Conservation (phyloP, 1,139 yeast species). For the Candida freyschussii region DNA sequence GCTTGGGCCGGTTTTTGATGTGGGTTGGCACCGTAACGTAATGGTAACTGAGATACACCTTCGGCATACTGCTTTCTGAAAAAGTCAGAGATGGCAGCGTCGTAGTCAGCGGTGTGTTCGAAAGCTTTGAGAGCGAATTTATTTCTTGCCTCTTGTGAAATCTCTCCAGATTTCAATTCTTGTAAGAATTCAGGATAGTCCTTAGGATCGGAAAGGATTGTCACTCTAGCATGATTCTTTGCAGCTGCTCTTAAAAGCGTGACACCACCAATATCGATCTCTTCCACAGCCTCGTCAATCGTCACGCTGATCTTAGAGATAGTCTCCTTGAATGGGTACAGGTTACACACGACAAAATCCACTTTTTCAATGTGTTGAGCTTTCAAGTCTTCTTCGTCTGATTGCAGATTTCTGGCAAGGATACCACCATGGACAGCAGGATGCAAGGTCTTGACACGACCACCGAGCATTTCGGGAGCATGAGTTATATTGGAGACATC, state of each 20-base stretch:
- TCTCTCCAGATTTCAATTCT: conserved; percentile 70
- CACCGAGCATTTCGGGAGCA: conserved; percentile 98
- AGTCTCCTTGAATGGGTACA: conserved; percentile 97
- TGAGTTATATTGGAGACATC: conserved; percentile 93
- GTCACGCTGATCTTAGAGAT: conserved; percentile 94
- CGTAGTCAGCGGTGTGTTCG: conserved; percentile 98
- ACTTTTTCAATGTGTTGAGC: conserved; percentile 92
- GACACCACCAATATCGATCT: conserved; percentile 97
- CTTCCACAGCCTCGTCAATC: conserved; percentile 96
- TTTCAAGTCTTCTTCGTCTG: conserved; percentile 82
- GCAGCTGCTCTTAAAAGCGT: conserved; percentile 97
- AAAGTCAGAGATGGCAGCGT: conserved; percentile 90
- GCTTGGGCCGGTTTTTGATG: conserved; percentile 99
- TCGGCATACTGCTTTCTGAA: conserved; percentile 97
- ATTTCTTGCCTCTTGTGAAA: conserved; percentile 71
- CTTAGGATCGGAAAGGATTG: conserved; percentile 87
- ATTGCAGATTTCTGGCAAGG: conserved; percentile 84
- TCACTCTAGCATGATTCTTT: conserved; percentile 93
- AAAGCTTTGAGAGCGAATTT: conserved; percentile 91
- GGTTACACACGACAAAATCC: conserved; percentile 93
- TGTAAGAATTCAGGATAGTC: conserved; percentile 85
- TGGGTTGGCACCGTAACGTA: conserved; percentile 98
- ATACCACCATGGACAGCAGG: conserved; percentile 99
- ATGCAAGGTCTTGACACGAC: conserved; percentile 95
- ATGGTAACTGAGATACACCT: conserved; percentile 80